Percentiles rank a stretch among this genome's conserved stretches.
These are phyloP conservation scores for Apiospora hydei DNA, from an alignment of 2,329 filamentous ascomycete species.

Conservation along the genomic window DNA sequence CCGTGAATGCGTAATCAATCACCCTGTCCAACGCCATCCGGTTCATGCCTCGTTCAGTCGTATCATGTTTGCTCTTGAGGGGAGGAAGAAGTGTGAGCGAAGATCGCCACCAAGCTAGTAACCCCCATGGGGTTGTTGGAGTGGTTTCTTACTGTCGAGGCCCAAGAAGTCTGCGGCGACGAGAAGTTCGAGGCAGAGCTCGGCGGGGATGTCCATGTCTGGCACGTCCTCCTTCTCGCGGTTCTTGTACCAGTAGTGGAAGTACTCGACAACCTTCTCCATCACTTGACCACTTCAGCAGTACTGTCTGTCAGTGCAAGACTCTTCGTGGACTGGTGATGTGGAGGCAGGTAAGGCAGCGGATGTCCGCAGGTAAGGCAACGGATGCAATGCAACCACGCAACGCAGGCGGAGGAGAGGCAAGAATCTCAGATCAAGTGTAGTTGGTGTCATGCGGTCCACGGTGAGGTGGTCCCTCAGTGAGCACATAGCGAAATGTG, in stretches of 20 bases:
- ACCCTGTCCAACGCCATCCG: constrained; percentile 1
- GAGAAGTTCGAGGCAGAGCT: constrained; percentile 79
- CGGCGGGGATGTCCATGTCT: constrained; percentile 82
- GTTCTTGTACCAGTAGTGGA: constrained; percentile 82
- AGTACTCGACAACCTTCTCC: constrained; percentile 83
- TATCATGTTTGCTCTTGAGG: constrained; percentile 29
- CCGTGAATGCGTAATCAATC: neutral
- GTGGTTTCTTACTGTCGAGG: constrained; percentile 62
- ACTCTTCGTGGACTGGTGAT: neutral
- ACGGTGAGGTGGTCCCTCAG: constrained; percentile 53
- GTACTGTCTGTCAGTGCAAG: constrained; percentile 22
- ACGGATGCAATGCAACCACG: constrained; percentile 21
- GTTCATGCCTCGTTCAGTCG: constrained; percentile 15
- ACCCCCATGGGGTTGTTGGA: neutral
- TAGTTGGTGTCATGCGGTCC: constrained; percentile 63
- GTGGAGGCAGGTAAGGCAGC: constrained; percentile 27
- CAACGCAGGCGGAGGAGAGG: constrained; percentile 26
- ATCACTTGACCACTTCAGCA: constrained; percentile 70
- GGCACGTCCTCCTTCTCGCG: constrained; percentile 74
- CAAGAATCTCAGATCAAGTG: constrained; percentile 68
- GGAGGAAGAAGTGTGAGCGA: constrained; percentile 27
- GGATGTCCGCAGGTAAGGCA: constrained; percentile 14
- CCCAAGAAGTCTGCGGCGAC: constrained; percentile 81
- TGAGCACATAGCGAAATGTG: constrained; percentile 51
- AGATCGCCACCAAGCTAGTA: neutral